A percentile compares a stretch with the other conserved stretches of the same genome.
These are phyloP conservation scores for Ehretia macrophylla DNA, from an alignment of 257 asterid genomes.

Conservation along the genomic window DNA sequence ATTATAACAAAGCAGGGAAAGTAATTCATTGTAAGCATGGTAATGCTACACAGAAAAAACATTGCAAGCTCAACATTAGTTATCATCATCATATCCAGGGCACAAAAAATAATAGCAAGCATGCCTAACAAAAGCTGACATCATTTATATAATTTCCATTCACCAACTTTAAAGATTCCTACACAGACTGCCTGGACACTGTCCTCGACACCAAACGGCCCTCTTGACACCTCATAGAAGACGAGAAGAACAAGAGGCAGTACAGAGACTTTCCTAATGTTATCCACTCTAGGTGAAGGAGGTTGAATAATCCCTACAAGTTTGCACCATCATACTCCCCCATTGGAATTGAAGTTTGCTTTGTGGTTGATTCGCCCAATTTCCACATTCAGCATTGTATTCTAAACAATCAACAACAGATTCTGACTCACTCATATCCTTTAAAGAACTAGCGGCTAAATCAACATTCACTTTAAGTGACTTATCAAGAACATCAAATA, in stretches of 20 bases:
- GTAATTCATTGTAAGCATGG: too few species aligned
- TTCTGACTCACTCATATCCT: neutral
- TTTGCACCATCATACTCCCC: slow-evolving; percentile 21
- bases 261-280: slow-evolving; percentile 22
- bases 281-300: slow-evolving; percentile 16
- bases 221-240: slow-evolving; percentile 48
- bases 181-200: slow-evolving; percentile 37
- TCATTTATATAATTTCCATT: too few species aligned
- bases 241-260: slow-evolving; percentile 39
- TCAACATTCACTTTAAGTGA: neutral
- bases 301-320: slow-evolving; percentile 22
- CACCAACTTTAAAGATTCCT: too few species aligned
- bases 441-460: neutral
- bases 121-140: too few species aligned
- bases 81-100: too few species aligned
- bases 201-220: slow-evolving; percentile 43
- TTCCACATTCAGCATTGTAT: slow-evolving; percentile 19
- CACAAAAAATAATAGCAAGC: too few species aligned
- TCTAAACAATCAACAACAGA: neutral
- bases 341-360: slow-evolving; percentile 19
- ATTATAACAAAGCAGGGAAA: too few species aligned
- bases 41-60: too few species aligned
- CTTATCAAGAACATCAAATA: neutral
- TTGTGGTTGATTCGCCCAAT: slow-evolving; percentile 15
- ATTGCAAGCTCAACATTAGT: too few species aligned